Conservation (phyloP, 1,284 basidiomycete species). For the Microstroma glucosiphilum region DNA sequence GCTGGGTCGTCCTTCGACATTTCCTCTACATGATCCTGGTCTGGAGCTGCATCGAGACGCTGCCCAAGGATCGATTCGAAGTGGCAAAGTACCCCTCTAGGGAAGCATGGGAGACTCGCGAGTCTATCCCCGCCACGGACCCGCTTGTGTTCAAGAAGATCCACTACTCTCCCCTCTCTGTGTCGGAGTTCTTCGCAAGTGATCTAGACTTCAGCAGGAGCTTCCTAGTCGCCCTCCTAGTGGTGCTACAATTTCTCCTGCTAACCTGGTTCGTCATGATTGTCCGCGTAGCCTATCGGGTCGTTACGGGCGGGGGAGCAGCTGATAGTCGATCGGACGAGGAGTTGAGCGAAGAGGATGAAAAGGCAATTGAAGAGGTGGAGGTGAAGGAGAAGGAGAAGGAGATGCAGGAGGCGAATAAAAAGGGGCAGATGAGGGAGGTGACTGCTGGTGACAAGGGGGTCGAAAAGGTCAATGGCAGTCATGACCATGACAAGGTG, state of each 20-base stretch:
- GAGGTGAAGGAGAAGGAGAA: constrained; percentile 6
- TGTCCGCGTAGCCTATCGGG: constrained; percentile 70
- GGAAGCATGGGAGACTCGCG: background rate
- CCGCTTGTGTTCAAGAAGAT: too few species aligned
- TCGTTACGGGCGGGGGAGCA: constrained; percentile 69
- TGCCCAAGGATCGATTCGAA: background rate
- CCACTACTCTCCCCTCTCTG: background rate
- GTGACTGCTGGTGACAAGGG: background rate
- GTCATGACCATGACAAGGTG: too few species aligned
- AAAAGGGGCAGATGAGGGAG: background rate
- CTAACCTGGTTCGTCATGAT: constrained; percentile 81
- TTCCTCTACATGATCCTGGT: constrained; percentile 35
- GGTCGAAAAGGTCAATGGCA: too few species aligned
- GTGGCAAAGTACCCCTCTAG: background rate
- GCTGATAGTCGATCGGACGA: constrained; percentile 59
- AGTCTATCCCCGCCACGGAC: background rate
- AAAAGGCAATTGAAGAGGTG: background rate
- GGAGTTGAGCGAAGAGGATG: constrained; percentile 11
- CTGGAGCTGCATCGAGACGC: constrained; percentile 24
- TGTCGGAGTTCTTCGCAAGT: background rate
- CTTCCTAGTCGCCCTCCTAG: constrained; percentile 26
- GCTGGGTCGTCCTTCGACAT: constrained; percentile 44
- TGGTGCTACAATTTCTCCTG: constrained; percentile 61
- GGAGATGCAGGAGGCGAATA: background rate
- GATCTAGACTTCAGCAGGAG: background rate